Percentiles rank a stretch among this genome's conserved stretches.
phyloP scores from a whole-genome alignment of 805 yeast genomes.

The Metschnikowia lochheadii region DNA sequence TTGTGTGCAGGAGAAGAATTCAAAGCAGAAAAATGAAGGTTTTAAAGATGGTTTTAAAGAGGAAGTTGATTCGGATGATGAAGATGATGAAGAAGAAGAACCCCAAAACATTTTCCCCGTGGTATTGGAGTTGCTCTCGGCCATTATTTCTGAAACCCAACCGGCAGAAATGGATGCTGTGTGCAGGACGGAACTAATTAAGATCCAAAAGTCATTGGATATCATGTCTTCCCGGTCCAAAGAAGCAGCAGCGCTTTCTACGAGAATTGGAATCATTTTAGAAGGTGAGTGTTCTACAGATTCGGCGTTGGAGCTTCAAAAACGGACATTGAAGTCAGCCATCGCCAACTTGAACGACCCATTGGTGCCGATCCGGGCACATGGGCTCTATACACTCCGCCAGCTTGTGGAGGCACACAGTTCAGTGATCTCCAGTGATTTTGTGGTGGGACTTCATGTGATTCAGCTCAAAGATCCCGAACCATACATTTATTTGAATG shows the following conservation, averaged over 20 bases:
- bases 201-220: constrained; percentile 23
- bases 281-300: constrained; percentile 23
- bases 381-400: constrained; percentile 68
- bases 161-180: constrained; percentile 24
- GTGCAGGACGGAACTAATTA: constrained; percentile 24
- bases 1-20: not conserved
- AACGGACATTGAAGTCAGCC: constrained; percentile 51
- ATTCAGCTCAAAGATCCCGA: constrained; percentile 70
- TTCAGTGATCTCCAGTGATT: constrained; percentile 46
- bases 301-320: constrained; percentile 30
- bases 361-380: constrained; percentile 78
- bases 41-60: not conserved
- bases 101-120: constrained; percentile 22
- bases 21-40: constrained; percentile 16
- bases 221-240: constrained; percentile 7
- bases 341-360: constrained; percentile 69
- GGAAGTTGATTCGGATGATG: constrained; percentile 20
- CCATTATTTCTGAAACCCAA: constrained; percentile 30
- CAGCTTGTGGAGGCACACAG: constrained; percentile 49
- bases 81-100: constrained; percentile 24
- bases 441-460: constrained; percentile 59
- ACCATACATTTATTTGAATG: constrained; percentile 82
- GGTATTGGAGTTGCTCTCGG: constrained; percentile 34
- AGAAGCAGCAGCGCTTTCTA: constrained; percentile 21
- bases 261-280: constrained; percentile 27